phyloP scores from a whole-genome alignment of 306 rosid genomes.

The Rosa chinensis region DNA sequence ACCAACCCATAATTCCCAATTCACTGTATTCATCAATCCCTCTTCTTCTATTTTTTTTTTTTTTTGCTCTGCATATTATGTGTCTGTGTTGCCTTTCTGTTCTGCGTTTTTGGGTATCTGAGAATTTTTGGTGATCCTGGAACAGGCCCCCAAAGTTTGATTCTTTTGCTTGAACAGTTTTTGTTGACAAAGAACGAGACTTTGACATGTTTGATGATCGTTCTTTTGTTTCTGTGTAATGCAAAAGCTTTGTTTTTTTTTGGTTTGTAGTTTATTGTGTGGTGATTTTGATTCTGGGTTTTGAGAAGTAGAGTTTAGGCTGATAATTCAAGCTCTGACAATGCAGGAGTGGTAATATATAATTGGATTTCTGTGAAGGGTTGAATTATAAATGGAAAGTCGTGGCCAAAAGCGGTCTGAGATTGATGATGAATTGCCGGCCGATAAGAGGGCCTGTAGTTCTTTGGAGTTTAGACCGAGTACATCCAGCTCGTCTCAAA shows the following conservation, averaged over 20 bases:
- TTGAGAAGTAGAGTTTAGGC: not conserved
- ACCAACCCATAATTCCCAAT: not conserved
- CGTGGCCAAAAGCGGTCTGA: constrained; percentile 90
- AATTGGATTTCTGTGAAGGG: constrained; percentile 28
- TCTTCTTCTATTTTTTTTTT: not conserved
- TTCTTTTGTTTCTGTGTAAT: constrained; percentile 2
- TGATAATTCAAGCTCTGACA: constrained; percentile 27
- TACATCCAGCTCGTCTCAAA: constrained; percentile 76
- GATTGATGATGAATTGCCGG: constrained; percentile 75
- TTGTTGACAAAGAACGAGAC: not conserved
- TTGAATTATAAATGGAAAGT: constrained; percentile 64
- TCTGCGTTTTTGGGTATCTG: constrained; percentile 5
- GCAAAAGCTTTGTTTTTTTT: not conserved
- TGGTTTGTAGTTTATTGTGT: not conserved
- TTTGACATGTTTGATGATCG: constrained; percentile 3
- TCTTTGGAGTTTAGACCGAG: constrained; percentile 85
- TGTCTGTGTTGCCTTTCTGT: not conserved
- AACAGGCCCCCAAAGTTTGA: not conserved
- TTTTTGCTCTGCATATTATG: not conserved
- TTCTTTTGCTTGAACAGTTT: not conserved
- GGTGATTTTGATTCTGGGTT: constrained; percentile 12
- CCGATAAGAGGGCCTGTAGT: constrained; percentile 88
- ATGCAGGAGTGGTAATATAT: constrained; percentile 28
- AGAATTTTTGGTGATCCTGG: not conserved
- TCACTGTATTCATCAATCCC: not conserved